Conservation (phyloP, 352 stramenopile species). For the Phytophthora lateralis region DNA sequence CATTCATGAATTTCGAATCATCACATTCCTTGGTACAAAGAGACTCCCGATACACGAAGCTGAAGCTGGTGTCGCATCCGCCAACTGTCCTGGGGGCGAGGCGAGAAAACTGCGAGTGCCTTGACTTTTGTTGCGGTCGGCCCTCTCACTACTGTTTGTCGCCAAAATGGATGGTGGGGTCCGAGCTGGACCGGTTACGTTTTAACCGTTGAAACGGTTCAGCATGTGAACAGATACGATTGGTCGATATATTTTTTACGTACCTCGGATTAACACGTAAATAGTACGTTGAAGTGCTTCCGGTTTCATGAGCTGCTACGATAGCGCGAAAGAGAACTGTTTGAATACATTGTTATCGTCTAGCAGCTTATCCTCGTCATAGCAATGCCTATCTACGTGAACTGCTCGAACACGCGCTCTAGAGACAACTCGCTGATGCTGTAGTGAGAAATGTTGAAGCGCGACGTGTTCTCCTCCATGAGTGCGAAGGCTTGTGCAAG, state of each 20-base stretch:
- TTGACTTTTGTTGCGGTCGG: neutral
- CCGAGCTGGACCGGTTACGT: constrained; percentile 25
- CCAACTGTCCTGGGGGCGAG: constrained; percentile 9
- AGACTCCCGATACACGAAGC: constrained; percentile 14
- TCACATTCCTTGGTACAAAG: constrained; percentile 62
- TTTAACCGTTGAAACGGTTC: constrained; percentile 21
- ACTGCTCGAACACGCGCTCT: constrained; percentile 94
- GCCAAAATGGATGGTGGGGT: constrained; percentile 32
- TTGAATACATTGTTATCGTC: neutral
- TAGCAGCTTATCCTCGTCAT: neutral
- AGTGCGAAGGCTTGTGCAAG: constrained; percentile 79
- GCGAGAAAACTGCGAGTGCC: constrained; percentile 23
- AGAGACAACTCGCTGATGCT: constrained; percentile 92
- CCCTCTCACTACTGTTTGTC: neutral
- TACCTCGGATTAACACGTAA: neutral
- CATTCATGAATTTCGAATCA: constrained; percentile 89
- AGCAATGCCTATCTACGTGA: constrained; percentile 48
- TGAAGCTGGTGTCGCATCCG: constrained; percentile 1
- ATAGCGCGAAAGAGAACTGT: neutral
- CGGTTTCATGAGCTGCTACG: no score
- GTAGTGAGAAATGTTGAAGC: constrained; percentile 87
- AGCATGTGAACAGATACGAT: neutral
- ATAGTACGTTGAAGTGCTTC: neutral
- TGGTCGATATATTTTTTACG: constrained; percentile 8
- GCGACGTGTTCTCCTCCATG: constrained; percentile 78